Conservation (phyloP, 129 eudicot genomes). For the Calendula officinalis region DNA sequence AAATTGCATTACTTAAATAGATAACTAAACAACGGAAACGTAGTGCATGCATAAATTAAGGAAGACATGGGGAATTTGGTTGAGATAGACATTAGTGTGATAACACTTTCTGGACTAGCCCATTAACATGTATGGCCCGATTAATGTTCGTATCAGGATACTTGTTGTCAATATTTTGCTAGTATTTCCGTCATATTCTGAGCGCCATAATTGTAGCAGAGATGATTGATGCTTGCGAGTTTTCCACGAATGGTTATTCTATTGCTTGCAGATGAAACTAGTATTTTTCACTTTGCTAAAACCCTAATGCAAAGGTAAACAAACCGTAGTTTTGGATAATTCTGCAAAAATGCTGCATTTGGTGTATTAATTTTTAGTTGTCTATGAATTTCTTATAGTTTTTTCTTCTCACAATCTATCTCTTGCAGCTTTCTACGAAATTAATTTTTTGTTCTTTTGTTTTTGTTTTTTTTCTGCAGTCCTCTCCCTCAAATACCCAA, state of each 20-base stretch:
- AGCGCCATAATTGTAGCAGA: slow-evolving; percentile 1
- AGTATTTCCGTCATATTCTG: slow-evolving; percentile 7
- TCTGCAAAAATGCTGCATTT: slow-evolving; percentile 25
- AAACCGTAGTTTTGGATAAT: slow-evolving; percentile 17
- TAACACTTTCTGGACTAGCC: too few relatives aligned
- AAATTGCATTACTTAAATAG: too few relatives aligned
- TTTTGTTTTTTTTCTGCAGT: slow-evolving; percentile 3
- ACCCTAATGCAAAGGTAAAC: slow-evolving; percentile 32
- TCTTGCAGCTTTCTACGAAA: not conserved
- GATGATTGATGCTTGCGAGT: slow-evolving; percentile 12
- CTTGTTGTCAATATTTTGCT: not conserved
- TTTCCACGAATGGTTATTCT: slow-evolving; percentile 1
- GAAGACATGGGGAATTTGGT: too few relatives aligned
- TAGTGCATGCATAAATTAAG: too few relatives aligned
- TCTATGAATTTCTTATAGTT: not conserved
- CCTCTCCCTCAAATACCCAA: not conserved
- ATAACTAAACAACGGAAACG: too few relatives aligned
- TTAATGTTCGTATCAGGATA: too few relatives aligned
- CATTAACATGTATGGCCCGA: too few relatives aligned
- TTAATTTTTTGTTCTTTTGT: not conserved
- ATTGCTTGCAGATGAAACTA: slow-evolving; percentile 11
- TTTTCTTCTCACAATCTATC: not conserved
- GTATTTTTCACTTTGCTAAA: slow-evolving; percentile 10
- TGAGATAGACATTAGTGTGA: too few relatives aligned
- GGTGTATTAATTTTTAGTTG: slow-evolving; percentile 8